Evolutionary conservation across 2,329 filamentous ascomycete species (phyloP).

Genomic region (Ascochyta koolunga): DNA sequence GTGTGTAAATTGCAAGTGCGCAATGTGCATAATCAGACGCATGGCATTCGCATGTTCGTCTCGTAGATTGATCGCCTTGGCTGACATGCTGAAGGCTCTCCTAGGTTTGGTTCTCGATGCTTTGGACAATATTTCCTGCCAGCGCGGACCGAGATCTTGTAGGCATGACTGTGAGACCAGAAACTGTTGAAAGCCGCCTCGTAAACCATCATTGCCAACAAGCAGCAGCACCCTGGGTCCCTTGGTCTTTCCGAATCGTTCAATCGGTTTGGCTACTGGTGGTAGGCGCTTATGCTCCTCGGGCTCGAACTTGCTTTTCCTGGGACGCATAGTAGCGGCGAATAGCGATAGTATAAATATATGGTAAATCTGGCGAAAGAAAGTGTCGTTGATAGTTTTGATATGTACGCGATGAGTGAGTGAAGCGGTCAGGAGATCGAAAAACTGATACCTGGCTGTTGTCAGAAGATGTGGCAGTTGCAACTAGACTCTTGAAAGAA

Average conservation of each 20-base stretch:
- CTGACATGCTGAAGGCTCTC: not conserved
- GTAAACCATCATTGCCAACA: constrained; percentile 6
- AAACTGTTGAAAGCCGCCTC: constrained; percentile 7
- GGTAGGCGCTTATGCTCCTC: not conserved
- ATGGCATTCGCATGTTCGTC: constrained; percentile 43
- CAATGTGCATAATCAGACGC: constrained; percentile 40
- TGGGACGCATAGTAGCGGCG: not conserved
- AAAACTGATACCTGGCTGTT: not conserved
- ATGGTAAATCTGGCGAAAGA: not conserved
- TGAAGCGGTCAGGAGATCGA: not conserved
- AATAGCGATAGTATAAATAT: constrained; percentile 5
- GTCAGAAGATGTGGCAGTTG: not conserved
- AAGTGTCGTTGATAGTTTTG: not conserved
- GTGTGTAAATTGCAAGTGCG: constrained; percentile 34
- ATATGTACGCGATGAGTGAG: not conserved
- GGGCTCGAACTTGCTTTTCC: not conserved
- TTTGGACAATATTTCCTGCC: not conserved
- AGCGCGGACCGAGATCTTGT: constrained; percentile 12
- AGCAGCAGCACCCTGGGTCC: constrained; percentile 5
- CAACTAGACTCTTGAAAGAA: not conserved
- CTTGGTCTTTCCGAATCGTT: not conserved
- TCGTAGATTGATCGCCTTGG: constrained; percentile 29
- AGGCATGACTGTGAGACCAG: constrained; percentile 18
- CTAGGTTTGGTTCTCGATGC: not conserved
- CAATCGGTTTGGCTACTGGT: not conserved